A percentile compares a stretch with the other conserved stretches of the same genome.
Conservation (phyloP, 1,284 basidiomycete species). For the Irpex sp. region DNA sequence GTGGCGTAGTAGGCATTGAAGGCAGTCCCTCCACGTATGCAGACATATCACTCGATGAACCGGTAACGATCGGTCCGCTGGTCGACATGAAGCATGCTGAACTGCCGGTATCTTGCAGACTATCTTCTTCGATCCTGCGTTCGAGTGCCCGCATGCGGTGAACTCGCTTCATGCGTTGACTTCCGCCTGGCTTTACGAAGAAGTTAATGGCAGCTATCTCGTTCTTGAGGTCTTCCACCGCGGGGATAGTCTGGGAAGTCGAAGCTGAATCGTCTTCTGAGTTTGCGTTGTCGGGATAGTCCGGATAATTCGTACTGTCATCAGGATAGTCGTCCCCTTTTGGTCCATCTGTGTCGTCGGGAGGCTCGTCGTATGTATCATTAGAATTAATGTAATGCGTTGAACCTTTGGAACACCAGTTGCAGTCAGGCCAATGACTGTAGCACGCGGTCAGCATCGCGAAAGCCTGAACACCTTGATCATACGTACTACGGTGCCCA, state of each 20-base stretch:
- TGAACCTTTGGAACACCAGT: constrained; percentile 29
- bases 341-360: constrained; percentile 6
- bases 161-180: constrained; percentile 19
- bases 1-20: constrained; percentile 4
- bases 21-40: background rate
- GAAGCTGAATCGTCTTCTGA: constrained; percentile 9
- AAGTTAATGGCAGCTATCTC: constrained; percentile 9
- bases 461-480: background rate
- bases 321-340: constrained; percentile 6
- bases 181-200: constrained; percentile 3
- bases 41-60: background rate
- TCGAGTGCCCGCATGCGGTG: background rate
- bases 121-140: background rate
- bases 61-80: background rate
- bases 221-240: constrained; percentile 8
- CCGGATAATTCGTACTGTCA: background rate
- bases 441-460: constrained; percentile 7
- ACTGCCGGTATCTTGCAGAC: background rate
- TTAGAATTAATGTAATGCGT: constrained; percentile 23
- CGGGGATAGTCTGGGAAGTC: background rate
- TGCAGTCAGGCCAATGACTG: constrained; percentile 64
- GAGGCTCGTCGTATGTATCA: background rate
- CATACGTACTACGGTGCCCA: constrained; percentile 55
- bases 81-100: background rate
- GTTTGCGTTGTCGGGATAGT: constrained; percentile 10